phyloP scores from a whole-genome alignment of 2,329 filamentous ascomycete species.

The Colletotrichum paranaense region DNA sequence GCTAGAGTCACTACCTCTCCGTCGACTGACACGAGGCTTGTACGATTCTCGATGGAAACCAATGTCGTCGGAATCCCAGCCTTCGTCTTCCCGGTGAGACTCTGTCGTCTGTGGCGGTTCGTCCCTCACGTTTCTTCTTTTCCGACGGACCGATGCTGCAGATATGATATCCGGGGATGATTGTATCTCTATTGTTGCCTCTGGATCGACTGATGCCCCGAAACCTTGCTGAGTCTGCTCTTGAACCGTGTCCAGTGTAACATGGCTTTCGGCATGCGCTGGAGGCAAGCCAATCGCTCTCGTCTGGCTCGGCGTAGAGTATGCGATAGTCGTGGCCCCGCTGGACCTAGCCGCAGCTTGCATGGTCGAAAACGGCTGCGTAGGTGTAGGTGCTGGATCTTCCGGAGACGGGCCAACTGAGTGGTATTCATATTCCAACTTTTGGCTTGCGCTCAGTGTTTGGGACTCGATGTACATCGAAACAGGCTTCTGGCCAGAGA shows the following conservation, averaged over 20 bases:
- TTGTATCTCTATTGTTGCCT: constrained; percentile 1
- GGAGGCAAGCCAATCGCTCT: neutral
- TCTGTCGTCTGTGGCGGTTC: neutral
- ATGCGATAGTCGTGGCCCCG: constrained; percentile 47
- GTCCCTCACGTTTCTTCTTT: constrained; percentile 5
- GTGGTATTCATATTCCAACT: constrained; percentile 51
- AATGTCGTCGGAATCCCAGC: constrained; percentile 34
- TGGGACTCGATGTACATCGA: constrained; percentile 49
- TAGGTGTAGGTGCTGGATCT: constrained; percentile 9
- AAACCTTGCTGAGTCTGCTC: neutral
- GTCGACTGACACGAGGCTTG: constrained; percentile 31
- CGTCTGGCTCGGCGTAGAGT: constrained; percentile 48
- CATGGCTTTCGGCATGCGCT: constrained; percentile 1
- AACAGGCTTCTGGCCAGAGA: constrained; percentile 27
- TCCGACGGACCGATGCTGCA: constrained; percentile 25
- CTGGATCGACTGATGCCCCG: neutral
- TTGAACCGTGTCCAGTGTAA: neutral
- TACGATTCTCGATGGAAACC: constrained; percentile 13
- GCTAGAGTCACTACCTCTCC: constrained; percentile 31
- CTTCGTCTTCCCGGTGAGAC: constrained; percentile 2
- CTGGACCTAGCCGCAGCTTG: constrained; percentile 40
- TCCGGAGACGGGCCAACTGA: constrained; percentile 40
- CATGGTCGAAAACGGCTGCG: constrained; percentile 26
- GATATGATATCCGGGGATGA: constrained; percentile 40
- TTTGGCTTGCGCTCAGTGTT: constrained; percentile 50